These are phyloP conservation scores for Picea sitchensis DNA, from an alignment of 75 land plant genomes.

Conservation along the genomic window DNA sequence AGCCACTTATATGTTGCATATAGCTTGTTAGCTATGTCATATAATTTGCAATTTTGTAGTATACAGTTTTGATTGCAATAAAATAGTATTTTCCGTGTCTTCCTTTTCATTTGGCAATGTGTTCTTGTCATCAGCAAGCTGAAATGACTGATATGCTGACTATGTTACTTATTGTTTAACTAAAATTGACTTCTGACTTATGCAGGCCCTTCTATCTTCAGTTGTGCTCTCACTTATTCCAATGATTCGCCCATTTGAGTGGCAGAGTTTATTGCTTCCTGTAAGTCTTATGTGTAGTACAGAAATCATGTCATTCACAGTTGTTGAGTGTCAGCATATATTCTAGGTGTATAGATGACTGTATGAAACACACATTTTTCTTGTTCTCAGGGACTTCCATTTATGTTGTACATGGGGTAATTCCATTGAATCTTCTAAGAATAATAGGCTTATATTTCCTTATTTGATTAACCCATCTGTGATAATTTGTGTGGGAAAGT, in stretches of 20 bases:
- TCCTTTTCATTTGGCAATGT: not conserved
- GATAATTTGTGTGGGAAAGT: no score
- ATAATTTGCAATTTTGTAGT: not conserved
- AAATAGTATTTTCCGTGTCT: not conserved
- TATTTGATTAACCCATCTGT: no score
- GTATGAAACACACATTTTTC: not conserved
- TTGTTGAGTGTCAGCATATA: not conserved
- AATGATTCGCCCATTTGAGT: constrained; percentile 89
- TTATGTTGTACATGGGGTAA: not conserved
- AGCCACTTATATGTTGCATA: not conserved
- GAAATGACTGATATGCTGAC: not conserved
- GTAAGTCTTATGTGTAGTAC: constrained; percentile 35
- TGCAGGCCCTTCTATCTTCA: constrained; percentile 89
- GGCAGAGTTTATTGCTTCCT: constrained; percentile 94
- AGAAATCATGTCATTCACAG: no score
- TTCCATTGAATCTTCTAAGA: not conserved
- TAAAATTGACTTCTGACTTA: constrained; percentile 1
- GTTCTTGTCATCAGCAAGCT: not conserved
- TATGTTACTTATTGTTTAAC: not conserved
- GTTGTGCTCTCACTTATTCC: constrained; percentile 79
- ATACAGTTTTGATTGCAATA: not conserved
- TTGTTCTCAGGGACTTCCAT: not conserved
- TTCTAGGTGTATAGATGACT: not conserved
- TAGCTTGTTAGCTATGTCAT: not conserved
- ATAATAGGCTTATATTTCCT: not conserved